phyloP scores from a whole-genome alignment of 108 stramenopile genomes.

The Epipyxis sp. region DNA sequence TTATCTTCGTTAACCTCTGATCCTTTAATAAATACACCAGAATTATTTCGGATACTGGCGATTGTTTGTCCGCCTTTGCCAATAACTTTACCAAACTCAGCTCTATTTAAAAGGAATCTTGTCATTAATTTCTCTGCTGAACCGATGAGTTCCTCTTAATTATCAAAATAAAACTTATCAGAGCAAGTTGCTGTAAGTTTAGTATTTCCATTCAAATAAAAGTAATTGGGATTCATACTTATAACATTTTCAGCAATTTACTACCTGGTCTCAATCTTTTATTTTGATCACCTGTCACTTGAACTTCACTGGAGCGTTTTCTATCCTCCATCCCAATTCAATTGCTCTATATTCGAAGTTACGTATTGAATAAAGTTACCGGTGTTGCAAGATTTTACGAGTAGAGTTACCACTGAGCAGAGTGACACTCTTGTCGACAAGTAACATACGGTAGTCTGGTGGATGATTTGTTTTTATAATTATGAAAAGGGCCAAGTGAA shows the following conservation, averaged over 20 bases:
- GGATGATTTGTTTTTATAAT: too few species aligned
- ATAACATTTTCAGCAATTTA: background rate
- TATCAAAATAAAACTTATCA: background rate
- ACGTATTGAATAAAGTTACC: too few species aligned
- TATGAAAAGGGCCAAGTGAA: too few species aligned
- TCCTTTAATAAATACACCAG: conserved; percentile 11
- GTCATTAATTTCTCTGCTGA: background rate
- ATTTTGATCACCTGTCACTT: background rate
- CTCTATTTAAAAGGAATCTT: background rate
- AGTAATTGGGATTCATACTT: background rate
- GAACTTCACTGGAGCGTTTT: too few species aligned
- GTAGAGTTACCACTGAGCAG: too few species aligned
- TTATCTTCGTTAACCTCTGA: background rate
- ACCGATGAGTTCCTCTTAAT: background rate
- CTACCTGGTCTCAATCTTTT: background rate
- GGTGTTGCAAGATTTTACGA: too few species aligned
- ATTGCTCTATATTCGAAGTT: too few species aligned
- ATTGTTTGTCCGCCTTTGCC: conserved; percentile 17
- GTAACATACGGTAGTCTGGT: too few species aligned
- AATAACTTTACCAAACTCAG: background rate
- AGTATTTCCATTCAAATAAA: background rate
- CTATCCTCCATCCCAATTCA: too few species aligned
- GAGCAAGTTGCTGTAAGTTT: background rate
- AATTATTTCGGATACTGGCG: background rate
- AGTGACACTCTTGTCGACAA: too few species aligned